Evolutionary conservation across 257 asterid genomes (phyloP), one percentile per base, ranked within the genome.

Genomic region (Nicotiana obtusifolia): DNA sequence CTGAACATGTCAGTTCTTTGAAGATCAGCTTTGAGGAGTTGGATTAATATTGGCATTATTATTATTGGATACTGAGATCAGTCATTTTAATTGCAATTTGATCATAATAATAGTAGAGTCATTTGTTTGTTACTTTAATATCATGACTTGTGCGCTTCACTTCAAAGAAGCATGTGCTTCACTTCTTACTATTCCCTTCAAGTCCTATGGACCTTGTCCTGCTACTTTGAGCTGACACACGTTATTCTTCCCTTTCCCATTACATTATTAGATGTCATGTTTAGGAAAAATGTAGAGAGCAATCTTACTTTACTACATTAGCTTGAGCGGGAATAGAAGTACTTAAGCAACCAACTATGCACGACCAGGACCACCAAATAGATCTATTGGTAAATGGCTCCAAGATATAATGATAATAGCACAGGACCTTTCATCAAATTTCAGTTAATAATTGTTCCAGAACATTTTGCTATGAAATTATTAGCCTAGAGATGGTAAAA

Each of bases 401-500:
- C 41, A 68, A n/a, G 56, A 37, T 37, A 37, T 35, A 68, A 68
- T 37, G 20, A n/a, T 35, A 68, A 37, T n/a, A 41, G 59, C 59
- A 44, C 59, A 71, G 78, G 47, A 14, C 59, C 78, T 71, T 71
- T 20, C 35, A 71, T 41, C 77, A 68, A 68, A 71, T 71, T 20
- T 4, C 78, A 11, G 78, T 22, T 73, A 14, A 14, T 1, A 71
- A 44, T 16, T 44, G 37, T 71, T 75, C 62, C 22, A 49, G 62
- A 49, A 24, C 62, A 24, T 75, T 73, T 75, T 49, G 9, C 41
- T 0, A 7, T 49, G 62, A 9, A 73, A 49, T 49, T 75, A 49
- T 24, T 75, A 19, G 80, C 26, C 80, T 49, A 52, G 61, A 49
- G 64, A 75, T 75, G 64, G 80, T 75, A 75, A 75, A 26, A 47